Conservation (phyloP, 139 green algal species). For the Tetradesmus obliquus region DNA sequence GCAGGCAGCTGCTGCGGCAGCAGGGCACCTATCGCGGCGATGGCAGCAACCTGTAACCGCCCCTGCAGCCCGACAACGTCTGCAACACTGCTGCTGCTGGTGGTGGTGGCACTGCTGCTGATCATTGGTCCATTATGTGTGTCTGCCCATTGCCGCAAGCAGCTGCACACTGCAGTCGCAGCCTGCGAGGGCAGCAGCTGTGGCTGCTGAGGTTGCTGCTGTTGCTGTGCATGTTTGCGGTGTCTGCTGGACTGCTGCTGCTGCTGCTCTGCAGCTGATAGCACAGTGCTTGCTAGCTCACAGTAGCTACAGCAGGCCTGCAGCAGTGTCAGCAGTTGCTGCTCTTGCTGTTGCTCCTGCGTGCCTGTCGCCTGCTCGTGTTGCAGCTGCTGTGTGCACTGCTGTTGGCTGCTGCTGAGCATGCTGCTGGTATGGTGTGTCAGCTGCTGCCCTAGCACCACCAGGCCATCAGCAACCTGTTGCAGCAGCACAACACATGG, state of each 20-base stretch:
- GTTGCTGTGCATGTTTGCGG: not conserved
- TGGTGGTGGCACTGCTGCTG: not conserved
- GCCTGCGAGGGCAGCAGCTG: not conserved
- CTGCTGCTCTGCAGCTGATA: not conserved
- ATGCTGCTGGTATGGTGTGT: not conserved
- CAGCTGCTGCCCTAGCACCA: not conserved
- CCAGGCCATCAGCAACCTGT: not conserved
- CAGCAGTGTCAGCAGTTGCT: not conserved
- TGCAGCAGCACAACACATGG: not conserved
- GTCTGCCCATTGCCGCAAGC: constrained; percentile 13
- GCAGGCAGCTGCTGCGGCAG: not conserved
- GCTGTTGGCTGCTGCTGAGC: not conserved
- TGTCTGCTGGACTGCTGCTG: not conserved
- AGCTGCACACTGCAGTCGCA: constrained; percentile 24
- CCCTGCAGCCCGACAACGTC: not conserved
- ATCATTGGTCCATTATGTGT: not conserved
- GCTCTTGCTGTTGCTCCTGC: not conserved
- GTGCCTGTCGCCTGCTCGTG: not conserved
- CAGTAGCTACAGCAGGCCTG: not conserved
- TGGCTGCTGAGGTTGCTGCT: not conserved
- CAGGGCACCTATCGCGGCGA: constrained; percentile 10
- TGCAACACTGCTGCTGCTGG: not conserved
- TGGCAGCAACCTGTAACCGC: not conserved
- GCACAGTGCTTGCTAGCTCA: not conserved
- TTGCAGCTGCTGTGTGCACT: not conserved